Conservation (phyloP, 2,329 filamentous ascomycete species). For the Torrubiellomyces zombiae region DNA sequence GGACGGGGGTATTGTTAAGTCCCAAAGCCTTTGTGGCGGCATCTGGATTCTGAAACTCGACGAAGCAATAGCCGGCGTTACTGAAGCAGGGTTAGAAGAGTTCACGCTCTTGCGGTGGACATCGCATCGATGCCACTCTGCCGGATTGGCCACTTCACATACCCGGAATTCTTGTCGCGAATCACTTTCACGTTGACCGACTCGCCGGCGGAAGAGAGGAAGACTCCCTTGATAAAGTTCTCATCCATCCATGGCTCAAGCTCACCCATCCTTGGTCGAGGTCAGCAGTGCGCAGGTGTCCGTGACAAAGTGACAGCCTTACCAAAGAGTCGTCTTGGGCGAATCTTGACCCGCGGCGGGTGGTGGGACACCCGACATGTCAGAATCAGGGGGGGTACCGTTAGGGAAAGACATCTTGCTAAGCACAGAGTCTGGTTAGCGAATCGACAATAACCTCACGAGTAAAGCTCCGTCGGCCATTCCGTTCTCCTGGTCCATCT, state of each 20-base stretch:
- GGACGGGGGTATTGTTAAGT: conserved; percentile 77
- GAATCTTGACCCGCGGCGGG: conserved; percentile 24
- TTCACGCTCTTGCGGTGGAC: too few relatives aligned
- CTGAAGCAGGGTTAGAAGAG: conserved; percentile 25
- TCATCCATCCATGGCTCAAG: conserved; percentile 99
- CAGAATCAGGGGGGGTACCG: conserved; percentile 21
- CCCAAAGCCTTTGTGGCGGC: conserved; percentile 82
- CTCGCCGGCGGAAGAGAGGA: conserved; percentile 75
- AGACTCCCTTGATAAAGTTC: conserved; percentile 92
- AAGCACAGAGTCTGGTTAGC: too few relatives aligned
- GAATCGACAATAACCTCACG: too few relatives aligned
- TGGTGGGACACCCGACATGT: conserved; percentile 18
- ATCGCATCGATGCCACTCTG: background rate
- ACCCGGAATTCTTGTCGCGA: conserved; percentile 97
- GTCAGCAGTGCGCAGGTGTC: too few relatives aligned
- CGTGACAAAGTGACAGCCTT: too few relatives aligned
- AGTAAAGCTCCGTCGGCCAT: too few relatives aligned
- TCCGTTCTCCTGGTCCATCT: too few relatives aligned
- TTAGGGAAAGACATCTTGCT: conserved; percentile 20
- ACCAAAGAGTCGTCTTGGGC: conserved; percentile 44
- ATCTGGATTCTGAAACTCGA: conserved; percentile 72
- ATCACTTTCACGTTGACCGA: conserved; percentile 99
- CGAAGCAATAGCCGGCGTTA: conserved; percentile 97
- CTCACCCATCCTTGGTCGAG: conserved; percentile 73
- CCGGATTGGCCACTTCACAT: too few relatives aligned